A percentile compares a stretch with the other conserved stretches of the same genome.
Conservation (phyloP, 352 stramenopile genomes). For the Hyaloperonospora arabidopsidis region DNA sequence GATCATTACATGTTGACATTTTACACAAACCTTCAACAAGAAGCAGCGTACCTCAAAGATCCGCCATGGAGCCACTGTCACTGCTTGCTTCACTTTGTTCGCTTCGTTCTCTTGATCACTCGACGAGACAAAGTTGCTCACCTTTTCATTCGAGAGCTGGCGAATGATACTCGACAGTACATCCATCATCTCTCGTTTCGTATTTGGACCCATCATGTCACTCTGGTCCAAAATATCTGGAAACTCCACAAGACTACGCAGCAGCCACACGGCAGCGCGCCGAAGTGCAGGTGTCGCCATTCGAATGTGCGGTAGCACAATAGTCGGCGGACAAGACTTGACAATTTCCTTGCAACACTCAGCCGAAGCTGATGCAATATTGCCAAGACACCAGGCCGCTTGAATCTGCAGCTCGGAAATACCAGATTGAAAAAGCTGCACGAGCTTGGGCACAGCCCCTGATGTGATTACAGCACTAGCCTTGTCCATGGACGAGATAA, state of each 20-base stretch:
- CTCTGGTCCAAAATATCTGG: conserved; percentile 60
- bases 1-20: conserved; percentile 5
- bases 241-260: conserved; percentile 81
- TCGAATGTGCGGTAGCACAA: conserved; percentile 75
- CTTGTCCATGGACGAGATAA: conserved; percentile 87
- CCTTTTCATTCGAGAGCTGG: conserved; percentile 73
- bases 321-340: conserved; percentile 51
- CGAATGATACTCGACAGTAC: conserved; percentile 66
- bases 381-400: conserved; percentile 79
- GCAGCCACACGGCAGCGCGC: conserved; percentile 70
- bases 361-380: conserved; percentile 73
- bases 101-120: conserved; percentile 39
- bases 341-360: conserved; percentile 71
- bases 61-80: conserved; percentile 63
- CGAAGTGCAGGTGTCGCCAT: conserved; percentile 74
- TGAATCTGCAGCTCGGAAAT: conserved; percentile 86
- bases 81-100: conserved; percentile 50
- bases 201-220: conserved; percentile 35
- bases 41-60: conserved; percentile 62
- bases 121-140: conserved; percentile 45
- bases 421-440: conserved; percentile 78
- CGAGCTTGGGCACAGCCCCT: conserved; percentile 65
- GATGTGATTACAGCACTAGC: conserved; percentile 59
- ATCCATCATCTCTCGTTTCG: conserved; percentile 67
- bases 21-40: conserved; percentile 8